Percentiles rank a stretch among this genome's conserved stretches.
Evolutionary conservation across 192 early-diverging fungal species (phyloP).

Genomic region (Mortierella antarctica): DNA sequence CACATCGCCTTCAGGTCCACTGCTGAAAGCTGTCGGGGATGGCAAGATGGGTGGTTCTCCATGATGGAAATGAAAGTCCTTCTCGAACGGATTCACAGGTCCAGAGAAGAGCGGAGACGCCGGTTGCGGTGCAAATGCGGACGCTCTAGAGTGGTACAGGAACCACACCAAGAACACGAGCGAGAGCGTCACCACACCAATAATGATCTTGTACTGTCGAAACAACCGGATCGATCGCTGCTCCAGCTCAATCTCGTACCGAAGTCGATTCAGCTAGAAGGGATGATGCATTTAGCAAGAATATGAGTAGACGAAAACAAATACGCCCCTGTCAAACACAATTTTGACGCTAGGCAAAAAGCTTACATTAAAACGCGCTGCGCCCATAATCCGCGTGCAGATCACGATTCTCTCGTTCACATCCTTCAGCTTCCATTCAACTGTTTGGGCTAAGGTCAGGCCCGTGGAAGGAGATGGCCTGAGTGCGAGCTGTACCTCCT

Average conservation of each 20-base stretch:
- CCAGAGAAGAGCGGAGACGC: conserved; percentile 21
- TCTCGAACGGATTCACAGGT: conserved; percentile 18
- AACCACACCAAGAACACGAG: conserved; percentile 30
- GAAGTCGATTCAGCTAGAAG: conserved; percentile 12
- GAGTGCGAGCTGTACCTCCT: conserved; percentile 30
- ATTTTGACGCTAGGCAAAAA: neutral
- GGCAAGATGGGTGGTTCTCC: conserved; percentile 12
- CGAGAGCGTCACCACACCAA: conserved; percentile 19
- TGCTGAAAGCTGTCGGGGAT: neutral
- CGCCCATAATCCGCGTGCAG: conserved; percentile 24
- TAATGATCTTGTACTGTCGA: conserved; percentile 46
- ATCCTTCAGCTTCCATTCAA: conserved; percentile 23
- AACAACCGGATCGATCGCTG: conserved; percentile 38
- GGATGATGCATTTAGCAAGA: neutral
- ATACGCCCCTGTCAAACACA: neutral
- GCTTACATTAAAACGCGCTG: conserved; percentile 29
- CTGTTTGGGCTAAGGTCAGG: conserved; percentile 18
- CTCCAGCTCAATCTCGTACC: conserved; percentile 35
- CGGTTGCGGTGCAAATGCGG: conserved; percentile 17
- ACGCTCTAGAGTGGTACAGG: conserved; percentile 29
- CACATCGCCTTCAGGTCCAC: neutral
- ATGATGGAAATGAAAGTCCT: conserved; percentile 9
- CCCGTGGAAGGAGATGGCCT: conserved; percentile 28
- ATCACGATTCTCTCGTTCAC: conserved; percentile 23
- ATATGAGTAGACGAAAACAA: neutral